Conservation (phyloP, 345 rosid species). For the Combretum micranthum region DNA sequence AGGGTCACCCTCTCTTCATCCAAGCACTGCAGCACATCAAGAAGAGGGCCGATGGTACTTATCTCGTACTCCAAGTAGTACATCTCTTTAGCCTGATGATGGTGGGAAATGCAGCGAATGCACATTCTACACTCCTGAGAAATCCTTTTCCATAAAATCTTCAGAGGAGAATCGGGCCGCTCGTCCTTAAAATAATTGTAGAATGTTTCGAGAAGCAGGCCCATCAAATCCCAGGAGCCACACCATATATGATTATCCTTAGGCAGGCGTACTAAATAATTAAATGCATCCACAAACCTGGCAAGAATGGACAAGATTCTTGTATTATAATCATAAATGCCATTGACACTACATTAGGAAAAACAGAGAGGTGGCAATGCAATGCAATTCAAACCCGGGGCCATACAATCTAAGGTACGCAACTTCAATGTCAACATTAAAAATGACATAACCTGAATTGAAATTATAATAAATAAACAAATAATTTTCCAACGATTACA, state of each 20-base stretch:
- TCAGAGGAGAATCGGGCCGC: constrained; percentile 68
- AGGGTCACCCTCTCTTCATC: constrained; percentile 80
- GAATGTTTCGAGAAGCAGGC: constrained; percentile 83
- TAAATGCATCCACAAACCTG: constrained; percentile 87
- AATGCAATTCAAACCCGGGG: too few relatives aligned
- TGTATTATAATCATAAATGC: neutral
- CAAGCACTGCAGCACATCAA: constrained; percentile 54
- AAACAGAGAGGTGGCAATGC: neutral
- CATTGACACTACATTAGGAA: neutral
- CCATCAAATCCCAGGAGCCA: constrained; percentile 72
- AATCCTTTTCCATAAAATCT: constrained; percentile 67
- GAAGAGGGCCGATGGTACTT: constrained; percentile 72
- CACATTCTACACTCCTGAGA: constrained; percentile 69
- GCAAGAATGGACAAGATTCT: neutral
- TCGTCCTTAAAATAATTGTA: constrained; percentile 77
- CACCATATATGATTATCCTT: constrained; percentile 85
- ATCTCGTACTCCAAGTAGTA: constrained; percentile 64
- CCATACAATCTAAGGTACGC: too few relatives aligned
- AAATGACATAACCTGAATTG: too few relatives aligned
- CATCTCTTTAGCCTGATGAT: constrained; percentile 83
- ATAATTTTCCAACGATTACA: too few relatives aligned
- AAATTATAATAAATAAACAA: too few relatives aligned
- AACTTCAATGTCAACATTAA: too few relatives aligned
- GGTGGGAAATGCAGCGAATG: constrained; percentile 82
- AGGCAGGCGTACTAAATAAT: constrained; percentile 53